Evolutionary conservation across 352 stramenopile genomes (phyloP).

Genomic region (Phytophthora brassicae): DNA sequence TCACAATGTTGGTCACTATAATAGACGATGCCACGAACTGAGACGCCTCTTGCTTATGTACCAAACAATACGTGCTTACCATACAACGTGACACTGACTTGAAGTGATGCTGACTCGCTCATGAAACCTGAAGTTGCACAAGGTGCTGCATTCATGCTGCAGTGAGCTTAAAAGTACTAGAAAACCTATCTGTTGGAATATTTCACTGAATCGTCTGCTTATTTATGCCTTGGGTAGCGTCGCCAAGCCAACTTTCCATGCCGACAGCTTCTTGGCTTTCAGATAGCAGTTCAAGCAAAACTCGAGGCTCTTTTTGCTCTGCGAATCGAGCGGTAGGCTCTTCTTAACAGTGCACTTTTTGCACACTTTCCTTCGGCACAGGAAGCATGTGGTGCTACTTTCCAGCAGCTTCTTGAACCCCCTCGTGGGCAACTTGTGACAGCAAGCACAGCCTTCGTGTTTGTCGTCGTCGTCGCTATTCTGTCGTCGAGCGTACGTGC

Average conservation of each 20-base stretch:
- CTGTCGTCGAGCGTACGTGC: conserved; percentile 25
- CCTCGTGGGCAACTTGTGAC: conserved; percentile 36
- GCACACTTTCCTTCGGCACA: conserved; percentile 45
- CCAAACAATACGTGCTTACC: too few relatives aligned
- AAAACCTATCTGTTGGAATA: conserved; percentile 18
- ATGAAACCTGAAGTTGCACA: not conserved
- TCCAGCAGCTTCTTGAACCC: conserved; percentile 42
- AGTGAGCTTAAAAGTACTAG: conserved; percentile 21
- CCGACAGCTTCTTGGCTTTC: conserved; percentile 49
- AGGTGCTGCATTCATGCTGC: conserved; percentile 6
- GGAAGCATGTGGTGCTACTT: conserved; percentile 35
- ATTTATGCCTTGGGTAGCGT: conserved; percentile 24
- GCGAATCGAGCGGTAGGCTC: conserved; percentile 35
- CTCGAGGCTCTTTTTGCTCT: conserved; percentile 44
- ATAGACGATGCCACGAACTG: too few relatives aligned
- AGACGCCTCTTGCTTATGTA: too few relatives aligned
- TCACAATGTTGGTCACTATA: not conserved
- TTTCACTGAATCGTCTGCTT: too few relatives aligned
- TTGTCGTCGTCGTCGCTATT: conserved; percentile 15
- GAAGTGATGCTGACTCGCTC: too few relatives aligned
- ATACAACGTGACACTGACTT: too few relatives aligned
- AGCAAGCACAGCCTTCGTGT: conserved; percentile 33
- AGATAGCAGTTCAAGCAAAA: conserved; percentile 67
- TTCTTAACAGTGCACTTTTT: conserved; percentile 58
- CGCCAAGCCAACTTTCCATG: conserved; percentile 45